These are phyloP conservation scores for Suillus decipiens DNA, from an alignment of 768 basidiomycete species.

Conservation along the genomic window DNA sequence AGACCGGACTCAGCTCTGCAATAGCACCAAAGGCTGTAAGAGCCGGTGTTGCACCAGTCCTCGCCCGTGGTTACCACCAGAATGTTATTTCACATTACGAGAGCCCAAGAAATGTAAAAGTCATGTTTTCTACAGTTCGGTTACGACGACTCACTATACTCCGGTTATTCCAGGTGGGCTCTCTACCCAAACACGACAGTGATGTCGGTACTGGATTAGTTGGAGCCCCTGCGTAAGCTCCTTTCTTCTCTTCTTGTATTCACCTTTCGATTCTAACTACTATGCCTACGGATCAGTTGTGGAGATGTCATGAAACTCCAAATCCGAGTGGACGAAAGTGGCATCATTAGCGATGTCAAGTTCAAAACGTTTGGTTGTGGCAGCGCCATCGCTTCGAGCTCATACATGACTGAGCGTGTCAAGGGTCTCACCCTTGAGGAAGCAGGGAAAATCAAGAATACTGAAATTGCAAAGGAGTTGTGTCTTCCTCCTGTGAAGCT, in stretches of 20 bases:
- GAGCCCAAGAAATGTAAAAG: conserved; percentile 90
- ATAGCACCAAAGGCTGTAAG: conserved; percentile 45
- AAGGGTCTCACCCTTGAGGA: conserved; percentile 93
- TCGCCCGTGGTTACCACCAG: conserved; percentile 83
- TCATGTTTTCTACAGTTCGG: conserved; percentile 34
- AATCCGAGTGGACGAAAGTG: conserved; percentile 93
- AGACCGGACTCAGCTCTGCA: conserved; percentile 45
- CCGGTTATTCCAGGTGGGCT: conserved; percentile 73
- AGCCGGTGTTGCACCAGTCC: conserved; percentile 47
- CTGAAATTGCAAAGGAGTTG: conserved; percentile 97
- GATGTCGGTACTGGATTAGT: conserved; percentile 98
- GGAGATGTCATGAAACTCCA: conserved; percentile 99
- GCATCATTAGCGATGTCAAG: conserved; percentile 97
- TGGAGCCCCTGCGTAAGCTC: conserved; percentile 89
- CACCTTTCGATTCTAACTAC: conserved; percentile 18
- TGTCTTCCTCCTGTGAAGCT: conserved; percentile 95
- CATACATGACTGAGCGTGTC: conserved; percentile 98
- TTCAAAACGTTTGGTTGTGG: conserved; percentile 99
- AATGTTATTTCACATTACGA: conserved; percentile 99
- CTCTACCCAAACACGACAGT: conserved; percentile 85
- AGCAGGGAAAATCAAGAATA: conserved; percentile 96
- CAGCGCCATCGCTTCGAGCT: conserved; percentile 95
- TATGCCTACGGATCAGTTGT: conserved; percentile 53
- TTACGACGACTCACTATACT: conserved; percentile 61
- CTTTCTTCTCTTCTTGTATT: conserved; percentile 1